Percentiles rank a stretch among this genome's conserved stretches.
Evolutionary conservation across 78 protist genomes (phyloP).

Genomic region (Protostelium mycophagum): DNA sequence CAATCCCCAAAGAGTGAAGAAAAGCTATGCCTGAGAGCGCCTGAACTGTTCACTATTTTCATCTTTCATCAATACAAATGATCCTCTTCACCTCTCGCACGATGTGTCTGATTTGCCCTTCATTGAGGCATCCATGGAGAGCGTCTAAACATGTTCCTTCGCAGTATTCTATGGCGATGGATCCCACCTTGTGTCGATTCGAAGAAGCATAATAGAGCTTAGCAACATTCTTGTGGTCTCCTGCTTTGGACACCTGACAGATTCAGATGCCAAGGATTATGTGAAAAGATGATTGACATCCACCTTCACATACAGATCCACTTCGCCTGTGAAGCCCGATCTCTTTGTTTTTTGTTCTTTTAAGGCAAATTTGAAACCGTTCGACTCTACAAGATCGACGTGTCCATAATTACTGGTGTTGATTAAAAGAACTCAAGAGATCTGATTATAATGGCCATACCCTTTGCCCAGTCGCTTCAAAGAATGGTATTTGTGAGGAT

Average conservation of each 20-base stretch:
- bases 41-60: too few relatives aligned
- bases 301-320: background rate
- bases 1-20: background rate
- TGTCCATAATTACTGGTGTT: background rate
- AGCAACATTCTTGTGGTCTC: background rate
- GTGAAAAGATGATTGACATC: background rate
- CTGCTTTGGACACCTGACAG: background rate
- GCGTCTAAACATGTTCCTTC: background rate
- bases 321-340: background rate
- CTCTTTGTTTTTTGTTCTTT: background rate
- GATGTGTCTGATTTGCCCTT: background rate
- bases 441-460: background rate
- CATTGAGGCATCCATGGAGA: background rate
- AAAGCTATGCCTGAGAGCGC: background rate
- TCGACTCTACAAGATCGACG: background rate
- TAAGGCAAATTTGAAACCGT: background rate
- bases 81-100: background rate
- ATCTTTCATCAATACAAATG: too few relatives aligned
- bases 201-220: background rate
- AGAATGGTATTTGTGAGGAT: background rate
- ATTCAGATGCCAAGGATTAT: background rate
- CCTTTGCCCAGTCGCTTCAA: background rate
- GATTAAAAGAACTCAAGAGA: background rate
- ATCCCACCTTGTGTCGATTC: background rate
- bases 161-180: background rate